A percentile compares a stretch with the other conserved stretches of the same genome.
phyloP scores from a whole-genome alignment of 768 basidiomycete species.

The Galerina sulciceps region DNA sequence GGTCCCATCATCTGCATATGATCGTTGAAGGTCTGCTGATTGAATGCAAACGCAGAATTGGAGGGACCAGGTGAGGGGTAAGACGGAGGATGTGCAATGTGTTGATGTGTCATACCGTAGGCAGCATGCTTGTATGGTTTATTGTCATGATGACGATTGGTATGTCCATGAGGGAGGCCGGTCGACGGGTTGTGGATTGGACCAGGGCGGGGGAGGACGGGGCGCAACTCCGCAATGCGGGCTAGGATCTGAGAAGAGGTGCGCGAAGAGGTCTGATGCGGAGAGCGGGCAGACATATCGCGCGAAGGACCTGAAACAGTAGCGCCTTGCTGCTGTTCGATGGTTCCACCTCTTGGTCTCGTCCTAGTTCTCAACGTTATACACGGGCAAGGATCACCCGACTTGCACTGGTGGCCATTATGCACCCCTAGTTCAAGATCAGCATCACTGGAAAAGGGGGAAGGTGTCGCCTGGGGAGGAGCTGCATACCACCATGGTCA shows the following conservation, averaged over 20 bases:
- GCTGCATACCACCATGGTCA: constrained; percentile 68
- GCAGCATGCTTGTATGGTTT: constrained; percentile 72
- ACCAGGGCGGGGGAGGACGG: constrained; percentile 71
- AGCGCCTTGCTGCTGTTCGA: constrained; percentile 9
- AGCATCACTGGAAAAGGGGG: constrained; percentile 42
- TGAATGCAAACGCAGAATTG: constrained; percentile 24
- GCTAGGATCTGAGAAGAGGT: constrained; percentile 55
- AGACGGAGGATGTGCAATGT: constrained; percentile 30
- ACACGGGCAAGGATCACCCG: constrained; percentile 60
- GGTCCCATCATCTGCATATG: constrained; percentile 32
- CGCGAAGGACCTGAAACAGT: constrained; percentile 7
- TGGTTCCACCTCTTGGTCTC: constrained; percentile 28
- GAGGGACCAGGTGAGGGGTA: constrained; percentile 21
- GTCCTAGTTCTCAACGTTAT: constrained; percentile 50
- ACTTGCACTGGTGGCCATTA: constrained; percentile 50
- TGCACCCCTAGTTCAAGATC: constrained; percentile 48
- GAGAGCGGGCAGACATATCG: constrained; percentile 2
- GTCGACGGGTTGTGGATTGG: constrained; percentile 54
- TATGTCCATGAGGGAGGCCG: constrained; percentile 42
- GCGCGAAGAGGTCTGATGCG: constrained; percentile 18
- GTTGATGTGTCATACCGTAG: constrained; percentile 46
- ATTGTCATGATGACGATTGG: constrained; percentile 55
- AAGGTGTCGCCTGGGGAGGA: constrained; percentile 46
- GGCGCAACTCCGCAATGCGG: constrained; percentile 67
- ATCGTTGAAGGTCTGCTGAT: constrained; percentile 28